phyloP scores from a whole-genome alignment of 371 early-diverging fungal genomes.

The Choanephora cucurbitarum region DNA sequence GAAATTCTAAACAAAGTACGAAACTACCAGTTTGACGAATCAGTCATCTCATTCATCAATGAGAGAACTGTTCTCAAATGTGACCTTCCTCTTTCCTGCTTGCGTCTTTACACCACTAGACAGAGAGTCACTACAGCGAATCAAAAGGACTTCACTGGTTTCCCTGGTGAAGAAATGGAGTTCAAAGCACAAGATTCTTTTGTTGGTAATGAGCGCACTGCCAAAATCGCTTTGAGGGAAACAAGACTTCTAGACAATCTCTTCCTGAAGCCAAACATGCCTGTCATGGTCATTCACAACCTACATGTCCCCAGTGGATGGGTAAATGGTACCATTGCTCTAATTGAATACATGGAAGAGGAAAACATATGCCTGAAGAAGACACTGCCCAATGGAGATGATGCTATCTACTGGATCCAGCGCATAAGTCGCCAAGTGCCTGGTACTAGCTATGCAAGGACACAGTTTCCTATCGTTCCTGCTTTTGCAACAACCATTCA shows the following conservation, averaged over 20 bases:
- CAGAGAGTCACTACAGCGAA: neutral
- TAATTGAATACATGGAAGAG: neutral
- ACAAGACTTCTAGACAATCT: neutral
- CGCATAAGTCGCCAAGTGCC: constrained; percentile 3
- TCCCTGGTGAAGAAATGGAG: neutral
- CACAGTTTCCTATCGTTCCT: constrained; percentile 2
- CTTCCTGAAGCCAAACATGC: neutral
- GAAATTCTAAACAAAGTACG: constrained; percentile 3
- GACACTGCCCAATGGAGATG: neutral
- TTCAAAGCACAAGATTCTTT: neutral
- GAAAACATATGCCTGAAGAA: constrained; percentile 9
- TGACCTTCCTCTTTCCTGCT: neutral
- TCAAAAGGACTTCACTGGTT: neutral
- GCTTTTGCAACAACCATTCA: neutral
- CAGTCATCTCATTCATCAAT: constrained; percentile 1
- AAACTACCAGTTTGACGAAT: neutral
- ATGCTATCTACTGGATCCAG: constrained; percentile 5
- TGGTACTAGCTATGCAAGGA: neutral
- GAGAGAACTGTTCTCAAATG: constrained; percentile 1
- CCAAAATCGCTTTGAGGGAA: constrained; percentile 1
- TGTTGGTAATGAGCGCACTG: neutral
- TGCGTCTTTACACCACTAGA: constrained; percentile 1
- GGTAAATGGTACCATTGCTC: constrained; percentile 4
- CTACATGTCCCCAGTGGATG: constrained; percentile 4
- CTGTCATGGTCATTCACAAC: constrained; percentile 3